phyloP scores from a whole-genome alignment of 768 basidiomycete genomes.

The Crassisporium funariophilum region DNA sequence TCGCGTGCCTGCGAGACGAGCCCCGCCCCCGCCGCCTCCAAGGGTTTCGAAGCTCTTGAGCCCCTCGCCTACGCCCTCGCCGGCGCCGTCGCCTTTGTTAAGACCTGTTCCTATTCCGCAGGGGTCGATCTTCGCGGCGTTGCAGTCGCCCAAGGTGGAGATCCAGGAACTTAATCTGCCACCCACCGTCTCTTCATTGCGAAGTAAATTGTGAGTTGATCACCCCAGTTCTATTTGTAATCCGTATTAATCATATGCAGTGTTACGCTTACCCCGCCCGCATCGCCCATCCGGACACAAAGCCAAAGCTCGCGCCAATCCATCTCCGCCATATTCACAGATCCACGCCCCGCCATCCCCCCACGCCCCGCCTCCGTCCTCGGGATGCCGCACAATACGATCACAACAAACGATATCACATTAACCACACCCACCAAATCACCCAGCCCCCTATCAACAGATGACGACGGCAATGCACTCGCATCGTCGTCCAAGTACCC shows the following conservation, averaged over 20 bases:
- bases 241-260: constrained; percentile 1
- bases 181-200: constrained; percentile 18
- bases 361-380: constrained; percentile 18
- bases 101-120: constrained; percentile 53
- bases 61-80: constrained; percentile 41
- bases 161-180: constrained; percentile 12
- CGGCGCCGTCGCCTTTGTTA: constrained; percentile 51
- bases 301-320: constrained; percentile 19
- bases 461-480: constrained; percentile 12
- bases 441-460: constrained; percentile 20
- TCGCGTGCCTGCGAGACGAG: constrained; percentile 44
- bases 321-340: constrained; percentile 14
- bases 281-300: constrained; percentile 11
- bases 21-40: constrained; percentile 63
- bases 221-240: neutral
- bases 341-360: constrained; percentile 28
- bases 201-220: constrained; percentile 28
- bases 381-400: constrained; percentile 1
- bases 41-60: constrained; percentile 32
- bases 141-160: constrained; percentile 7
- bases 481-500: constrained; percentile 6
- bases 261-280: constrained; percentile 14
- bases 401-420: constrained; percentile 13
- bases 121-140: constrained; percentile 10
- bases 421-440: constrained; percentile 4